Base-by-base conservation (phyloP, 2,329 filamentous ascomycete genomes). In the Cercospora berteroae region DNA sequence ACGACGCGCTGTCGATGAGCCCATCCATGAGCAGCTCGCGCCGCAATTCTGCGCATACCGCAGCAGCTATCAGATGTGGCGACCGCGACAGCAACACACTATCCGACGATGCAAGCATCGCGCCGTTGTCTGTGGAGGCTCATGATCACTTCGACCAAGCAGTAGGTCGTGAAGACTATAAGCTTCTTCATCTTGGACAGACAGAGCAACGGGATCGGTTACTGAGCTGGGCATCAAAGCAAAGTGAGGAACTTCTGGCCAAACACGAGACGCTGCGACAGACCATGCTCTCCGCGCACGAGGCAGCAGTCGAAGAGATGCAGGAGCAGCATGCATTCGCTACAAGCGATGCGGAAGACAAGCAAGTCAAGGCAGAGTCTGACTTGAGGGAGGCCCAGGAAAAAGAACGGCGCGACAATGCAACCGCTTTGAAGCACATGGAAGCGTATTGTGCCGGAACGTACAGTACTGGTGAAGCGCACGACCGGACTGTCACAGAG, bases 401-500 rank as follows among this genome's bases (percentile, higher is more conserved):
- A 1, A 74, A 79, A 27, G 82, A 83, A 67, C 73, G 74, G 12
- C 77, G 79, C 42, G 82, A 83, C 70, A 78, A 78, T 10, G 79
- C 78, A 0, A 83, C 80, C 2, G 82, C 81, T 0, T 71, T 84
- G 3, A 81, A 80, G 67, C 80, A 83, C 67, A 83, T 83, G 77
- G 80, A 82, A 66, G 81, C 81, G 4, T 84, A 83, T 68, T 83
- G 82, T 65, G 77, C 77, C 5, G 81, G 81, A 12, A 76, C 70
- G 7, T 75, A 75, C 44, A 71, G 71, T 27, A 72, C 65, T 33
- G 77, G 75, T 7, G 71, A 75, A 29, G 69, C 69, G 1, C 77
- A 79, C 60, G 68, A 74, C 31, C 74, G 81, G 27, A 69, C 66
- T 0, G 78, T 84, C n/a, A 83, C 82, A 1, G 80, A 81, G 10